Evolutionary conservation across 768 basidiomycete species (phyloP).

Genomic region (Hericium coralloides): DNA sequence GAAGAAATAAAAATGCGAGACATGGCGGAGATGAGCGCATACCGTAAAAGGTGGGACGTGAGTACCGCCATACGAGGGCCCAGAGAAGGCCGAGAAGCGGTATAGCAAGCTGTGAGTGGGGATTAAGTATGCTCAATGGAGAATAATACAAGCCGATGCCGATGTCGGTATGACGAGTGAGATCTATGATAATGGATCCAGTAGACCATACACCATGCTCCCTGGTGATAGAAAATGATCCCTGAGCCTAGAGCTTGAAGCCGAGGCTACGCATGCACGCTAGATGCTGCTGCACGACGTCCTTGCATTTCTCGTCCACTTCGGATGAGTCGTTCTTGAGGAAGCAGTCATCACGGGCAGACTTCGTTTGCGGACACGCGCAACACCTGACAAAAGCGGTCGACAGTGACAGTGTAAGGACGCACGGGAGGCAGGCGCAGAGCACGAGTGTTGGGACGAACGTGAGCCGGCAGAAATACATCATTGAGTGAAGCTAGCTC

Average conservation of each 20-base stretch:
- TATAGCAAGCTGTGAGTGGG: neutral
- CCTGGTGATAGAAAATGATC: neutral
- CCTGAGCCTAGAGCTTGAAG: conserved; percentile 62
- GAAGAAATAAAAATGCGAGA: no score
- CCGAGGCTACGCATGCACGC: conserved; percentile 89
- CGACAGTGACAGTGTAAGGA: neutral
- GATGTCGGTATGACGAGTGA: no score
- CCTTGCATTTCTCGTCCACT: conserved; percentile 72
- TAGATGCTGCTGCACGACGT: conserved; percentile 71
- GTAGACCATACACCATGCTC: no score
- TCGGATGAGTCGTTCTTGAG: conserved; percentile 56
- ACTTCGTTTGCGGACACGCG: conserved; percentile 91
- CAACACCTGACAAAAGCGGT: conserved; percentile 58
- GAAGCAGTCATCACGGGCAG: conserved; percentile 91
- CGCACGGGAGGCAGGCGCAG: neutral
- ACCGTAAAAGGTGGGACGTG: no score
- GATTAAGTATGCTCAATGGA: neutral
- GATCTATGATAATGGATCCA: no score
- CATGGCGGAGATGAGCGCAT: no score
- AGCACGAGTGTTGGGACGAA: neutral
- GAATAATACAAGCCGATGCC: neutral
- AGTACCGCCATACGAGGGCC: no score
- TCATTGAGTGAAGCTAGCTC: conserved; percentile 21
- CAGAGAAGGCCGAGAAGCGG: no score
- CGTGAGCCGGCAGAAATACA: neutral